These are phyloP conservation scores for Panicum virgatum DNA, from an alignment of 202 grass and related monocot genomes.

Conservation along the genomic window DNA sequence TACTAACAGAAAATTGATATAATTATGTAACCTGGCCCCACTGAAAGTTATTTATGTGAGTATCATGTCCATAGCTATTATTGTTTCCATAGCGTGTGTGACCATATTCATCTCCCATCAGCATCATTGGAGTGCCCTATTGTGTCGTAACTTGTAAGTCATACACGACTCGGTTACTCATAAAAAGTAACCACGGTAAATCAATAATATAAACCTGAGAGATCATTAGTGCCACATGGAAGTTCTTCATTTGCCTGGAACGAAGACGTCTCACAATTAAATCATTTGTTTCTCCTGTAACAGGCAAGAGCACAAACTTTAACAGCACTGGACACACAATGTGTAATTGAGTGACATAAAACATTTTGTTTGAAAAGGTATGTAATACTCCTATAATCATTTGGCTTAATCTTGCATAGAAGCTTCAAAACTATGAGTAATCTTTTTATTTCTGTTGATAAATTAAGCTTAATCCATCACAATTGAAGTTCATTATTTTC, in stretches of 20 bases:
- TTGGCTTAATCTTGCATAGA: neutral
- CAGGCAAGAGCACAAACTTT: constrained; percentile 29
- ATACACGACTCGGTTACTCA: neutral
- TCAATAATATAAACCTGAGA: constrained; percentile 72
- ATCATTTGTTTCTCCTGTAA: constrained; percentile 87
- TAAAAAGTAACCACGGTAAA: constrained; percentile 30
- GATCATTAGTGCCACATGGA: constrained; percentile 89
- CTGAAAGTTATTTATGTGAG: constrained; percentile 90
- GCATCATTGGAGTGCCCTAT: constrained; percentile 96
- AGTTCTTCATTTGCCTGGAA: constrained; percentile 97
- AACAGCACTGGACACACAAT: neutral
- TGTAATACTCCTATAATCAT: constrained; percentile 1
- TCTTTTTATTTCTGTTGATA: constrained; percentile 25
- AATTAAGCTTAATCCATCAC: constrained; percentile 23
- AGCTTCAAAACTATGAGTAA: constrained; percentile 10
- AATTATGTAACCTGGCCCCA: constrained; percentile 72
- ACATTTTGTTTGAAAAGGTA: constrained; percentile 16
- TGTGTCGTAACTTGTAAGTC: neutral
- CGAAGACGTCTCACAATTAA: constrained; percentile 60
- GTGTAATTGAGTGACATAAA: constrained; percentile 19
- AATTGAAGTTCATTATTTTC: constrained; percentile 3
- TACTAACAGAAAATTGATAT: constrained; percentile 38
- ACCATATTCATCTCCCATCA: constrained; percentile 99
- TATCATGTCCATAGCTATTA: constrained; percentile 99
- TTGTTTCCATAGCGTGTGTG: constrained; percentile 98